Base-by-base conservation (phyloP, 2,329 filamentous ascomycete species). In the Coleophoma cylindrospora region DNA sequence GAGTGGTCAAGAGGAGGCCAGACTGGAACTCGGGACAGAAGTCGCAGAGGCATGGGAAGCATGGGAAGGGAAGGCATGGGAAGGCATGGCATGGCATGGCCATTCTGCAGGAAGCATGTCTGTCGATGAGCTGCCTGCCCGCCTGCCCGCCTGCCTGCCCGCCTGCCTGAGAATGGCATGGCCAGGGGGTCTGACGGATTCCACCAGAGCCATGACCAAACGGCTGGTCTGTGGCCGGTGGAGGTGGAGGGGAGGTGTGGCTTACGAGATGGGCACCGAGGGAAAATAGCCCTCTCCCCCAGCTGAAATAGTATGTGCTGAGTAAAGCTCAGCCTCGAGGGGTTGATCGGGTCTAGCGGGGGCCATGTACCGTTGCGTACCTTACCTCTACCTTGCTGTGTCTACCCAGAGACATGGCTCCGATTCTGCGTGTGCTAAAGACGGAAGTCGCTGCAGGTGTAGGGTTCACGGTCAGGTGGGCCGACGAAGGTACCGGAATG, bases 281-380 rank as follows among this genome's bases (percentile, higher is more conserved):
- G 27, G 27, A 33, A 45, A 47, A 45, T 34, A 47, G 17, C 47
- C 34, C 41, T 45, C 19, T 50, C 43, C 40, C 46, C 57, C 56
- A 58, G 61, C 61, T 61, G 59, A 61, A 56, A 59, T 57, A 50
- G 53, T 50, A 47, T 41, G 51, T 56, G 57, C 57, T 61, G 54
- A 61, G 59, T 59, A 53, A 56, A 49, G 51, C 57, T 62, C 60
- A 62, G 60, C 60, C 60, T 61, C 55, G 54, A 55, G 54, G 22
- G 27, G 27, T 27, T 27, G 27, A 27, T 27, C 27, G 27, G 7
- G 27, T 10, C 27, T 27, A 27, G 27, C 27, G 27, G 27, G 27
- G 27, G 27, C 27, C 27, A 27, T 27, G 27, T 27, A 27, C 27
- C 27, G 27, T 27, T 27, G 27, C 27, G 27, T 27, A 27, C 27